Evolutionary conservation across 495 filamentous ascomycete genomes (phyloP).

Genomic region (Penicillium subrubescens): DNA sequence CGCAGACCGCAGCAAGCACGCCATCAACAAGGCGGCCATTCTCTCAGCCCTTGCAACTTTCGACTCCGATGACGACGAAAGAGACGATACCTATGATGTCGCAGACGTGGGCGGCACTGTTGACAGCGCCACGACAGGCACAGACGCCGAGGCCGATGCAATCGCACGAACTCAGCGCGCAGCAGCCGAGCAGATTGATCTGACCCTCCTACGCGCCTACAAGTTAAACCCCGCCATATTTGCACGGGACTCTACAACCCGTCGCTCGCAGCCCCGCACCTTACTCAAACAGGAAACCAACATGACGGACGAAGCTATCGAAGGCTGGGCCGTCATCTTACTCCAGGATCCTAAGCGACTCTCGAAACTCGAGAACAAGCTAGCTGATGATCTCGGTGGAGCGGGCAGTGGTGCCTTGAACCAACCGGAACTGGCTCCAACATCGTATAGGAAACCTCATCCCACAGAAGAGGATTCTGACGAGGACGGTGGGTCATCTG

Average conservation of each 20-base stretch:
- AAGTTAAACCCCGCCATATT: slow-evolving; percentile 65
- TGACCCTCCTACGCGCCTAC: slow-evolving; percentile 67
- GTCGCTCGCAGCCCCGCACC: slow-evolving; percentile 60
- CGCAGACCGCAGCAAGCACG: slow-evolving; percentile 52
- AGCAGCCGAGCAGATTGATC: slow-evolving; percentile 41
- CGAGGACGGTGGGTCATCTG: slow-evolving; percentile 27
- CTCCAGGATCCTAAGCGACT: slow-evolving; percentile 66
- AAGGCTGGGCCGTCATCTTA: slow-evolving; percentile 92
- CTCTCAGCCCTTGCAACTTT: slow-evolving; percentile 88
- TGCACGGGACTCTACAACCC: slow-evolving; percentile 64
- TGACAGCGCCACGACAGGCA: slow-evolving; percentile 53
- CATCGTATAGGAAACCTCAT: slow-evolving; percentile 54
- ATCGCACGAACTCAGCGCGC: slow-evolving; percentile 34
- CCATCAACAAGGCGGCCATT: slow-evolving; percentile 81
- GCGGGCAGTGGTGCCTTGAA: slow-evolving; percentile 29
- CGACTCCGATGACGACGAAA: slow-evolving; percentile 93
- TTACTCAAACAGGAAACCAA: slow-evolving; percentile 75
- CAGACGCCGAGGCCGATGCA: slow-evolving; percentile 42
- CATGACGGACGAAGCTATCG: slow-evolving; percentile 92
- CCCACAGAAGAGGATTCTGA: slow-evolving; percentile 32
- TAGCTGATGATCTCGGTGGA: slow-evolving; percentile 57
- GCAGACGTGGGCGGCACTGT: slow-evolving; percentile 89
- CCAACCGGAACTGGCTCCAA: slow-evolving; percentile 62
- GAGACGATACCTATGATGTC: slow-evolving; percentile 94
- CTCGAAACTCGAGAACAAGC: slow-evolving; percentile 65